Evolutionary conservation across 768 basidiomycete genomes (phyloP).

Genomic region (Strobilomyces dryophilus): DNA sequence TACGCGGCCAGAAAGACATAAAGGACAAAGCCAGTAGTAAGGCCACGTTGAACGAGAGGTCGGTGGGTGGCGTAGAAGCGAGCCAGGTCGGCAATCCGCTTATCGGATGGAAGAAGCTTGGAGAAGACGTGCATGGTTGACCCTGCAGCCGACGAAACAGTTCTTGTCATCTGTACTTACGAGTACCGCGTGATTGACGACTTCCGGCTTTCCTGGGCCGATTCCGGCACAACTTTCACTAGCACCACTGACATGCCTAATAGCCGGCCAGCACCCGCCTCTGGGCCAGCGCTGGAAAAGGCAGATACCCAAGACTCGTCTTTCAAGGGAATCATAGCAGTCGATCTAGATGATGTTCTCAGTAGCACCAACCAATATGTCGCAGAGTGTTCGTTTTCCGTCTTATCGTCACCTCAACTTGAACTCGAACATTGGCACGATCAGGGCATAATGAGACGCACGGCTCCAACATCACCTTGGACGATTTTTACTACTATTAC

Average conservation of each 20-base stretch:
- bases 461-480: slow-evolving; percentile 49
- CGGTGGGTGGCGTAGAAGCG: slow-evolving; percentile 60
- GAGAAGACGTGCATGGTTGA: slow-evolving; percentile 28
- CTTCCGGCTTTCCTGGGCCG: neutral
- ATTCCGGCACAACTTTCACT: too few relatives aligned
- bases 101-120: slow-evolving; percentile 28
- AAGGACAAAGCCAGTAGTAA: slow-evolving; percentile 66
- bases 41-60: slow-evolving; percentile 64
- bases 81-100: slow-evolving; percentile 41
- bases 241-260: neutral
- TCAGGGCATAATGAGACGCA: slow-evolving; percentile 65
- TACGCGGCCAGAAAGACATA: slow-evolving; percentile 69
- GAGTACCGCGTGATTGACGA: neutral
- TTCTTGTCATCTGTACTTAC: too few relatives aligned
- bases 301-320: neutral
- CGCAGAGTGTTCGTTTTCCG: slow-evolving; percentile 43
- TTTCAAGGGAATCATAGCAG: slow-evolving; percentile 45
- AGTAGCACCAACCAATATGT: slow-evolving; percentile 56
- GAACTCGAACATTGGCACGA: neutral
- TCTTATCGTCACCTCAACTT: neutral
- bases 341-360: slow-evolving; percentile 69
- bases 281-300: neutral
- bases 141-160: too few relatives aligned
- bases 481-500: slow-evolving; percentile 69
- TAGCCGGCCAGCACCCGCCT: neutral